Evolutionary conservation across 176 grass and related monocot species (phyloP).

Genomic region (Canna indica): DNA sequence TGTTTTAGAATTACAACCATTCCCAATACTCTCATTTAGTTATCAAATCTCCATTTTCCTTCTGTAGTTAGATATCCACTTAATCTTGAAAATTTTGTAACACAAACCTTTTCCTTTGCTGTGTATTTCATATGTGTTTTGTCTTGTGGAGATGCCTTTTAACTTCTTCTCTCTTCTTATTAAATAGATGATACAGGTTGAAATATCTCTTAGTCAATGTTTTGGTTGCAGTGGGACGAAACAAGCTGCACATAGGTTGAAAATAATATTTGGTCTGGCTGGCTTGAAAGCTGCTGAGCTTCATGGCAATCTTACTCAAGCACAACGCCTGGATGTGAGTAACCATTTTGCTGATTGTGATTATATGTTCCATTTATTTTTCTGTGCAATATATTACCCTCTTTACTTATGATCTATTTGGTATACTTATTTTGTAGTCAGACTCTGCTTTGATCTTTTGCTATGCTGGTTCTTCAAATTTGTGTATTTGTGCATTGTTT

Average conservation of each 20-base stretch:
- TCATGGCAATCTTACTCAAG: conserved; percentile 96
- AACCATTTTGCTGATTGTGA: conserved; percentile 7
- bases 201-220: not conserved
- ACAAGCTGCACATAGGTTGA: conserved; percentile 81
- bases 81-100: not conserved
- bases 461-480: not conserved
- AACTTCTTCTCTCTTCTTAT: conserved; percentile 4
- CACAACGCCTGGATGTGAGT: conserved; percentile 90
- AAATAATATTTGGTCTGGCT: conserved; percentile 93
- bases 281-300: conserved; percentile 94
- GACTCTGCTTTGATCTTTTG: no score
- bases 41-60: no score
- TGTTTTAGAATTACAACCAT: not conserved
- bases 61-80: no score
- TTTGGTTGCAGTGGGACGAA: conserved; percentile 64
- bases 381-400: not conserved
- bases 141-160: not conserved
- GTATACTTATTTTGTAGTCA: not conserved
- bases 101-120: not conserved
- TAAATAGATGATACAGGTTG: not conserved
- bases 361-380: not conserved
- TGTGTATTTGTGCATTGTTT: not conserved
- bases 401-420: not conserved
- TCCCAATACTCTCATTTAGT: not conserved
- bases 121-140: not conserved